phyloP scores from a whole-genome alignment of 345 rosid genomes.

The Eucalyptus polybractea region DNA sequence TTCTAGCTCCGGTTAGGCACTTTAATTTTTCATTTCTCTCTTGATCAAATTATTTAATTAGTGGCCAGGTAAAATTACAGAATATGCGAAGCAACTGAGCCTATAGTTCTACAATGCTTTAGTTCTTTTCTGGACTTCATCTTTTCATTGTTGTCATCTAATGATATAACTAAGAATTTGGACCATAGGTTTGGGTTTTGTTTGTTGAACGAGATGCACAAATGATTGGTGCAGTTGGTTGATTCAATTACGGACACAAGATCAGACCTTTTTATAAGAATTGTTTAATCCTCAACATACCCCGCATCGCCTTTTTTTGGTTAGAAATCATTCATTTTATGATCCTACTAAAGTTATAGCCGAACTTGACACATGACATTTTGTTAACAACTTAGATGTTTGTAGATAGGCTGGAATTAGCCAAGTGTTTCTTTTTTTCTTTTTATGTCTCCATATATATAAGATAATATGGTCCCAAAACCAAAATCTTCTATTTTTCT shows the following conservation, averaged over 20 bases:
- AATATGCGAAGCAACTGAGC: background rate
- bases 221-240: background rate
- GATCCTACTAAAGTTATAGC: background rate
- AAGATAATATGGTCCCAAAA: background rate
- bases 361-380: accelerated
- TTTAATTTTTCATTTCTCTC: background rate
- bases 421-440: background rate
- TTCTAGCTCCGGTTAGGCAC: background rate
- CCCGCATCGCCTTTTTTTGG: accelerated
- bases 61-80: too few relatives aligned
- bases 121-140: background rate
- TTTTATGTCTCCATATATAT: background rate
- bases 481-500: background rate
- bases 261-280: background rate
- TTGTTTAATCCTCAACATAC: background rate
- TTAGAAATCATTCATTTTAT: background rate
- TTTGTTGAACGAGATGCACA: background rate
- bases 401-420: background rate
- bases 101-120: background rate
- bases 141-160: background rate
- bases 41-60: background rate
- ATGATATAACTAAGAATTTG: background rate
- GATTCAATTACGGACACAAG: accelerated
- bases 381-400: background rate
- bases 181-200: background rate